Evolutionary conservation across 208 protist species (phyloP).

Genomic region (Trypanosoma lewisi): DNA sequence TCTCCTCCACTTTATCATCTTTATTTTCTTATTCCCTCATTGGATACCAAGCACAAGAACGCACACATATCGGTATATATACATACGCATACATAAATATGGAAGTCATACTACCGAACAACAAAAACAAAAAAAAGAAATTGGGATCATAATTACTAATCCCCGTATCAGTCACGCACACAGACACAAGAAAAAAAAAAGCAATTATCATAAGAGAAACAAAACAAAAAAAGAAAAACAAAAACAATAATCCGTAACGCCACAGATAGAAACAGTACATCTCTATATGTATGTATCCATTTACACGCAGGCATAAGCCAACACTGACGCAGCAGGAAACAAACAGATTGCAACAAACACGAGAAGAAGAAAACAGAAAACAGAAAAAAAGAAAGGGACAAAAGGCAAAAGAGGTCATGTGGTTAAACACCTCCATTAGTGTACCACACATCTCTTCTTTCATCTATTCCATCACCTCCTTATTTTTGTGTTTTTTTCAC

Average conservation of each 20-base stretch:
- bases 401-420: not conserved
- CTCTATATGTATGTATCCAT: not conserved
- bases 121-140: too few relatives aligned
- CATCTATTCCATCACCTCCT: not conserved
- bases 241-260: not conserved
- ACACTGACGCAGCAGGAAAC: not conserved
- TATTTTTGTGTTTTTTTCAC: too few relatives aligned
- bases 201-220: not conserved
- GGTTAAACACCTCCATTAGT: too few relatives aligned
- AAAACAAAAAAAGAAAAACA: not conserved
- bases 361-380: slow-evolving; percentile 1
- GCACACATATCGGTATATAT: not conserved
- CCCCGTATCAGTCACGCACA: not conserved
- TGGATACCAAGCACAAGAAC: not conserved
- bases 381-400: slow-evolving; percentile 1
- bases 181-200: not conserved
- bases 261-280: not conserved
- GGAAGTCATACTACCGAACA: too few relatives aligned
- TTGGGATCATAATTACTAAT: too few relatives aligned
- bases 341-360: not conserved
- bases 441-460: too few relatives aligned
- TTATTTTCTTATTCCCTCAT: not conserved
- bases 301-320: not conserved
- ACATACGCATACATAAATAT: not conserved
- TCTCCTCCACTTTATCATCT: too few relatives aligned